Conservation (phyloP, 2,329 filamentous ascomycete genomes). For the Colletotrichum caudatum region DNA sequence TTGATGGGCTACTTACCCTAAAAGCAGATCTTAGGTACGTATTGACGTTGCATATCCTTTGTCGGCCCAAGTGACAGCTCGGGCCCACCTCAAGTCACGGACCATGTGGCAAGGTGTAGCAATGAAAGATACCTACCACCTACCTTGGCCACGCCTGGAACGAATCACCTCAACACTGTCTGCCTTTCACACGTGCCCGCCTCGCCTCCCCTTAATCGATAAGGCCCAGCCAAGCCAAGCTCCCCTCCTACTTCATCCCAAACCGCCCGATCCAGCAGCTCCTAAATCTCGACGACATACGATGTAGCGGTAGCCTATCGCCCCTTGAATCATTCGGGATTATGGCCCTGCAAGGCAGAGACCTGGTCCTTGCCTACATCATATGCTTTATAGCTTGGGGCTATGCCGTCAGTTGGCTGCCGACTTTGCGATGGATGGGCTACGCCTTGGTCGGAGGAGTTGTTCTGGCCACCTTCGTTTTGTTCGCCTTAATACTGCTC, state of each 20-base stretch:
- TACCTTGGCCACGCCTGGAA: background rate
- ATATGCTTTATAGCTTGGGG: constrained; percentile 89
- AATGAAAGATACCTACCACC: background rate
- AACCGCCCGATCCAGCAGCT: constrained; percentile 1
- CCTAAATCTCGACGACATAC: constrained; percentile 19
- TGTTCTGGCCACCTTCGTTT: constrained; percentile 64
- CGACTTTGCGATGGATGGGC: constrained; percentile 83
- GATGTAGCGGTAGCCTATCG: constrained; percentile 36
- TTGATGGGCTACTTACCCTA: background rate
- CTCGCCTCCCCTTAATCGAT: constrained; percentile 12
- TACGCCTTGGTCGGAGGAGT: constrained; percentile 84
- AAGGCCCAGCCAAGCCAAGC: constrained; percentile 10
- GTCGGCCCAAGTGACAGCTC: background rate
- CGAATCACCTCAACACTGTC: background rate
- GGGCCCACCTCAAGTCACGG: constrained; percentile 5
- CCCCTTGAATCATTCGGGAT: constrained; percentile 45
- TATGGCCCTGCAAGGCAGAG: constrained; percentile 80
- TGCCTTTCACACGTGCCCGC: constrained; percentile 10
- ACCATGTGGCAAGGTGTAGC: background rate
- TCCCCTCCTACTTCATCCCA: constrained; percentile 5
- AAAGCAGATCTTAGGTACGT: background rate
- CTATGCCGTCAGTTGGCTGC: constrained; percentile 84
- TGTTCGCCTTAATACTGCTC: constrained; percentile 70
- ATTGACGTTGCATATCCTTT: background rate
- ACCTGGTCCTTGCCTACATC: constrained; percentile 76